Evolutionary conservation across 495 filamentous ascomycete species (phyloP).

Genomic region (Neurospora sp.): DNA sequence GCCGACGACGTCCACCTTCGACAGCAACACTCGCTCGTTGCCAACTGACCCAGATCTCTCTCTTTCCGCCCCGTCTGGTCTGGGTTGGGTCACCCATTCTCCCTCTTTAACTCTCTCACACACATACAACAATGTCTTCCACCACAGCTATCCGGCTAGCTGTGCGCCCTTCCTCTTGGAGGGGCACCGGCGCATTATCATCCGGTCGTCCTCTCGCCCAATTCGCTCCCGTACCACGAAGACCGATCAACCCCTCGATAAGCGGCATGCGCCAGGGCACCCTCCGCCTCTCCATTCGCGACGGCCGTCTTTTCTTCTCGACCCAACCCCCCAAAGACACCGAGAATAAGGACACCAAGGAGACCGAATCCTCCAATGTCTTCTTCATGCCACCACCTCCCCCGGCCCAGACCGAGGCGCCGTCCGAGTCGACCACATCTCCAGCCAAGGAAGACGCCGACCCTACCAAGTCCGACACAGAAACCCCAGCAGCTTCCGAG

Average conservation of each 20-base stretch:
- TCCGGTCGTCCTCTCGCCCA: background rate
- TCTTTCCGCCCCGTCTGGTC: background rate
- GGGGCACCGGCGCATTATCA: background rate
- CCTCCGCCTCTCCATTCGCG: background rate
- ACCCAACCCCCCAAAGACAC: constrained; percentile 10
- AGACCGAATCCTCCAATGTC: background rate
- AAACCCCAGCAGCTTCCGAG: background rate
- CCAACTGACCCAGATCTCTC: background rate
- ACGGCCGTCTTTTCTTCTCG: constrained; percentile 12
- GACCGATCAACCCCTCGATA: background rate
- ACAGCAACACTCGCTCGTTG: background rate
- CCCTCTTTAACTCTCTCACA: background rate
- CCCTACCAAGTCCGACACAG: constrained; percentile 1
- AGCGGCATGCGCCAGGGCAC: background rate
- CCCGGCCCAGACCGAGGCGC: background rate
- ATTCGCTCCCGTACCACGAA: background rate
- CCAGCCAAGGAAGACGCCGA: background rate
- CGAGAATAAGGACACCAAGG: constrained; percentile 1
- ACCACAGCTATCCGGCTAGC: constrained; percentile 19
- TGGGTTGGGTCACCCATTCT: background rate
- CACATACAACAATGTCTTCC: constrained; percentile 15
- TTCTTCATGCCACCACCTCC: background rate
- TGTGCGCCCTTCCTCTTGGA: constrained; percentile 14
- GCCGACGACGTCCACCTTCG: background rate
- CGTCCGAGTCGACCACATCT: background rate